phyloP scores from a whole-genome alignment of 2,329 filamentous ascomycete genomes.

The Hawksworthiomyces lignivorus region DNA sequence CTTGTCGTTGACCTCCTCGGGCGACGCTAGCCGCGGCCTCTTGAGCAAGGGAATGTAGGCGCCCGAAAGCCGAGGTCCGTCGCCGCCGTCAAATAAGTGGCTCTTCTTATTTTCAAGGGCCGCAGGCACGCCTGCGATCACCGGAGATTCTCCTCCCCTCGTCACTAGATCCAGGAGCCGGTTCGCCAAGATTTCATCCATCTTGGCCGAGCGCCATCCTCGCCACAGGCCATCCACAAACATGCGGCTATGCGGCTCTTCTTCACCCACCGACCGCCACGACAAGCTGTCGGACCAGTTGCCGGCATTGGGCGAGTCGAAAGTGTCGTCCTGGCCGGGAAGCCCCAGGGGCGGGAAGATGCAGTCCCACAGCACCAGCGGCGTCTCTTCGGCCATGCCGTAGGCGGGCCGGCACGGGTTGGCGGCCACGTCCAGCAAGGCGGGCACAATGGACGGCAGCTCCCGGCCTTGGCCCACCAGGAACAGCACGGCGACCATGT shows the following conservation, averaged over 20 bases:
- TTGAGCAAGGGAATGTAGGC: conserved; percentile 49
- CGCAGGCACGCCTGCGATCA: conserved; percentile 24
- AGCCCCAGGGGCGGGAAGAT: conserved; percentile 66
- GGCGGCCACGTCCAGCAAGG: conserved; percentile 64
- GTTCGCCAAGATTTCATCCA: conserved; percentile 79
- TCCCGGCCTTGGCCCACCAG: conserved; percentile 85
- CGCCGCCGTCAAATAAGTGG: conserved; percentile 48
- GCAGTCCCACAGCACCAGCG: conserved; percentile 93
- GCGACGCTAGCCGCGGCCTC: conserved; percentile 39
- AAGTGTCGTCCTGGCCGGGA: conserved; percentile 14
- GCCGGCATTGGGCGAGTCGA: conserved; percentile 20
- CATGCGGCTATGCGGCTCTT: conserved; percentile 44
- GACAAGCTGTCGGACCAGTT: conserved; percentile 52
- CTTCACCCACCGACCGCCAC: conserved; percentile 76
- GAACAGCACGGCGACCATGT: conserved; percentile 91
- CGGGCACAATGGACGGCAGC: conserved; percentile 59
- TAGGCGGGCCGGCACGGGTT: conserved; percentile 77
- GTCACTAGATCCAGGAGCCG: conserved; percentile 67
- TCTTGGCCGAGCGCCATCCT: conserved; percentile 74
- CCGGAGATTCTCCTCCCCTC: too few species aligned
- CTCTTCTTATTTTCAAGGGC: conserved; percentile 17
- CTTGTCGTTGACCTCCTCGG: conserved; percentile 50
- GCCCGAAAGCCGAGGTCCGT: conserved; percentile 41
- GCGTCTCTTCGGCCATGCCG: conserved; percentile 82
- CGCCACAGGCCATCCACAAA: conserved; percentile 73